Evolutionary conservation across 164 flowering plant genomes (phyloP).

Genomic region (Chimonanthus salicifolius): DNA sequence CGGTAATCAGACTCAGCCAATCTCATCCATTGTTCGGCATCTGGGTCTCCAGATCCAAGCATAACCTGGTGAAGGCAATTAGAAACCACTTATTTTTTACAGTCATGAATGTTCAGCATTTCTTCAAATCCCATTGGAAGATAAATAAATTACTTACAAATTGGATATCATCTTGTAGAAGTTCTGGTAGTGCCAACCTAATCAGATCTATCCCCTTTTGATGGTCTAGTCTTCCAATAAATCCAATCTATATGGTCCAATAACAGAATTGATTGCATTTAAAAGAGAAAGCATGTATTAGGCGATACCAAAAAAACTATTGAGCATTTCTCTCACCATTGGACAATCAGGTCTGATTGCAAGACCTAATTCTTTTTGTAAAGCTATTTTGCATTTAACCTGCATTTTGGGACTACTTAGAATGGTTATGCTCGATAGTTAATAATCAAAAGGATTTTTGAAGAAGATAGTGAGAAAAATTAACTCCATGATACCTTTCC

Average conservation of each 20-base stretch:
- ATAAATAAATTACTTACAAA: constrained; percentile 47
- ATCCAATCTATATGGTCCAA: constrained; percentile 56
- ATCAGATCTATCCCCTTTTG: constrained; percentile 93
- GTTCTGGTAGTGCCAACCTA: constrained; percentile 53
- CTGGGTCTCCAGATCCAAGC: constrained; percentile 92
- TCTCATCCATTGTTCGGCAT: constrained; percentile 87
- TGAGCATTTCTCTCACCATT: constrained; percentile 40
- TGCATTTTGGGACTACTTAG: constrained; percentile 21
- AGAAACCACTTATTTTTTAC: neutral
- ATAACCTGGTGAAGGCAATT: constrained; percentile 47
- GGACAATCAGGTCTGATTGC: constrained; percentile 78
- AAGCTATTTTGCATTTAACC: constrained; percentile 72
- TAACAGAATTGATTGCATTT: neutral
- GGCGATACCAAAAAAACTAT: neutral
- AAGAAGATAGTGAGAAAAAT: neutral
- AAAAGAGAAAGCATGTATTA: neutral
- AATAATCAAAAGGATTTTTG: neutral
- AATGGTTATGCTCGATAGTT: neutral
- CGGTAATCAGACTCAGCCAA: constrained; percentile 46
- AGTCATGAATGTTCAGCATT: neutral
- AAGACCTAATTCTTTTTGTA: constrained; percentile 83
- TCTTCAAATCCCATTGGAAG: neutral
- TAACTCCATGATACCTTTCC: constrained; percentile 58
- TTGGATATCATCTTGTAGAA: constrained; percentile 81
- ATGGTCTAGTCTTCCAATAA: constrained; percentile 90